These are phyloP conservation scores for Sporothrix variecibatus DNA, from an alignment of 2,329 filamentous ascomycete genomes.

Conservation along the genomic window DNA sequence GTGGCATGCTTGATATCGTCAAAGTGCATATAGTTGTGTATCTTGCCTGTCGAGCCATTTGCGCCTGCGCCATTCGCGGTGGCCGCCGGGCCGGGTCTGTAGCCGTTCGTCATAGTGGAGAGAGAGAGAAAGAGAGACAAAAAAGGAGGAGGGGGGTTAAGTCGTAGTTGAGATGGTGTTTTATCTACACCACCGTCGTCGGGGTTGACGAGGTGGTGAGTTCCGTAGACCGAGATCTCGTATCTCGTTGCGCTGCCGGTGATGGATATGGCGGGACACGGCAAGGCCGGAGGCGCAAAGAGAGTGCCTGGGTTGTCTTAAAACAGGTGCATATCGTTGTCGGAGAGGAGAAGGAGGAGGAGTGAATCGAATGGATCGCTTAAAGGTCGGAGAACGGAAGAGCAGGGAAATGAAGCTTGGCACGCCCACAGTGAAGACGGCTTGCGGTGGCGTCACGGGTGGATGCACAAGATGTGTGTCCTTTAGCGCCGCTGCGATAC, in stretches of 20 bases:
- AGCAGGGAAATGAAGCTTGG: not conserved
- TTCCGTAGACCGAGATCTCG: not conserved
- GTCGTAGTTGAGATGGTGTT: not conserved
- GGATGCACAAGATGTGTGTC: not conserved
- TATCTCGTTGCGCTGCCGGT: not conserved
- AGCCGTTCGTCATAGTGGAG: slow-evolving; percentile 21
- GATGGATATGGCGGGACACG: not conserved
- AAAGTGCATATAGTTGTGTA: slow-evolving; percentile 27
- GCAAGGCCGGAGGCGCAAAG: not conserved
- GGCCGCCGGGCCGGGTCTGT: slow-evolving; percentile 13
- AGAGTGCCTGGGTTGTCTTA: not conserved
- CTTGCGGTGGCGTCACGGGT: slow-evolving; percentile 1
- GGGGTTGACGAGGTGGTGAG: slow-evolving; percentile 27
- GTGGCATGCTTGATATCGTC: slow-evolving; percentile 30
- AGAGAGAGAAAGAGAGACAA: too few species aligned
- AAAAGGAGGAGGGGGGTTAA: not conserved
- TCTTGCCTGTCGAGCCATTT: not conserved
- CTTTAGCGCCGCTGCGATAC: not conserved
- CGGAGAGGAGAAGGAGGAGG: not conserved
- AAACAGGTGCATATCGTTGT: slow-evolving; percentile 13
- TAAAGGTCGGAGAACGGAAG: not conserved
- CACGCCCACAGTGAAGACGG: not conserved
- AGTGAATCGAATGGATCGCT: not conserved
- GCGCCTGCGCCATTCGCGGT: slow-evolving; percentile 10
- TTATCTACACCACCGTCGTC: slow-evolving; percentile 27